Conservation (phyloP, 805 yeast species). For the Kodamaea kakaduensis region DNA sequence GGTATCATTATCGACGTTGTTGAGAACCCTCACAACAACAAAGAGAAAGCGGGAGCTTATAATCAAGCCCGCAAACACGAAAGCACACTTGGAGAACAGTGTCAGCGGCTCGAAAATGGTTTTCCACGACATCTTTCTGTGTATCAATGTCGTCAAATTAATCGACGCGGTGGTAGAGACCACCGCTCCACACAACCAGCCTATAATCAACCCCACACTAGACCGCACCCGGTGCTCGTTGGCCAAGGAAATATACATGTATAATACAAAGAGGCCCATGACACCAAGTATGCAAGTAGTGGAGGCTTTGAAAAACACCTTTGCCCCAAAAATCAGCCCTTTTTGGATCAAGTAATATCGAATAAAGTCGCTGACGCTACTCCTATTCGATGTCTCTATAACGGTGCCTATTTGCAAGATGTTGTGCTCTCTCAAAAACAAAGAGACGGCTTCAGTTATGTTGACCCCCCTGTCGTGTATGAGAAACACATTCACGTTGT, state of each 20-base stretch:
- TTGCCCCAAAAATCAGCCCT: constrained; percentile 4
- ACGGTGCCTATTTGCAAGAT: constrained; percentile 7
- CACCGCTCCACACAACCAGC: constrained; percentile 30
- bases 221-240: constrained; percentile 35
- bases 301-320: constrained; percentile 5
- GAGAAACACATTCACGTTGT: constrained; percentile 19
- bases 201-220: constrained; percentile 31
- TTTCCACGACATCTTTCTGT: constrained; percentile 22
- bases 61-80: constrained; percentile 22
- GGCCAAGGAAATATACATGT: constrained; percentile 27
- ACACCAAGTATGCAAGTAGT: background rate
- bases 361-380: constrained; percentile 17
- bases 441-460: constrained; percentile 2
- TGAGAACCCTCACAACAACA: constrained; percentile 14
- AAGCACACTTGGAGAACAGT: constrained; percentile 20
- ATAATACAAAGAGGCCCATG: constrained; percentile 15
- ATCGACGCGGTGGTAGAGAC: constrained; percentile 27
- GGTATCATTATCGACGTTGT: constrained; percentile 2
- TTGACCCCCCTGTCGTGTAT: constrained; percentile 13
- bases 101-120: constrained; percentile 26
- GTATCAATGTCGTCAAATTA: constrained; percentile 18
- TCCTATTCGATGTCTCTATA: constrained; percentile 9
- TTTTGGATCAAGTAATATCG: constrained; percentile 13
- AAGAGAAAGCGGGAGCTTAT: constrained; percentile 30
- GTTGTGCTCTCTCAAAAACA: background rate